Percentiles rank a stretch among this genome's conserved stretches.
Evolutionary conservation across 2,329 filamentous ascomycete genomes (phyloP).

Genomic region (Alternaria atra): DNA sequence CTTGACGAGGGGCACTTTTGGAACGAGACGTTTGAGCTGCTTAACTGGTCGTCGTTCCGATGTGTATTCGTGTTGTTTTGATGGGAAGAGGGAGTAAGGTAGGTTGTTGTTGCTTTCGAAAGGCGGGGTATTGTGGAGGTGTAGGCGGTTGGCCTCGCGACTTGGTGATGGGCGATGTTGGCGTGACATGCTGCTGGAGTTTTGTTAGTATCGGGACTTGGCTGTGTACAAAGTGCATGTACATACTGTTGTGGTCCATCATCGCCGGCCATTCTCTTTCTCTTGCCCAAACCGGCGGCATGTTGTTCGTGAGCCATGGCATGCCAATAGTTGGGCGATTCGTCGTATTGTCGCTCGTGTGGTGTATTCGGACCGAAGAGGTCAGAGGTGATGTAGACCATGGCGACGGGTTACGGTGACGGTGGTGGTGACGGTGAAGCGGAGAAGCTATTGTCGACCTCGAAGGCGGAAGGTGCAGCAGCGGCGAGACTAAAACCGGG

Average conservation of each 20-base stretch:
- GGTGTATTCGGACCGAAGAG: conserved; percentile 38
- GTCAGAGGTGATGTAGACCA: conserved; percentile 51
- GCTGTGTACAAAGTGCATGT: background rate
- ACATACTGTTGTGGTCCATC: conserved; percentile 25
- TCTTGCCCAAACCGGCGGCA: conserved; percentile 38
- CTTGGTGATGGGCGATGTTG: conserved; percentile 24
- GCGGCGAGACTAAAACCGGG: background rate
- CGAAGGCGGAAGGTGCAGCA: conserved; percentile 8
- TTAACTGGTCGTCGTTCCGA: conserved; percentile 43
- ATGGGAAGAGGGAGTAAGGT: conserved; percentile 16
- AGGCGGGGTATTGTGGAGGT: conserved; percentile 22
- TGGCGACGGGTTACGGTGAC: conserved; percentile 27
- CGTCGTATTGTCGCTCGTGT: conserved; percentile 18
- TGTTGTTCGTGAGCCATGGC: conserved; percentile 33
- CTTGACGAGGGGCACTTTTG: conserved; percentile 36
- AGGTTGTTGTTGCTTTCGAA: conserved; percentile 27
- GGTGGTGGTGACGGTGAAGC: conserved; percentile 17
- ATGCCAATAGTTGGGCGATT: conserved; percentile 22
- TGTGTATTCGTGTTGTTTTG: conserved; percentile 14
- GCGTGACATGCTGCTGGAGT: conserved; percentile 6
- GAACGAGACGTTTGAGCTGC: conserved; percentile 38
- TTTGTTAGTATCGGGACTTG: conserved; percentile 8
- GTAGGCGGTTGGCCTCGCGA: conserved; percentile 20
- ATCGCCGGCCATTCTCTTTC: conserved; percentile 36
- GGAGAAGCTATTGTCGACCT: conserved; percentile 13